Conservation (phyloP, 2,329 filamentous ascomycete genomes). For the Aureobasidium musti region DNA sequence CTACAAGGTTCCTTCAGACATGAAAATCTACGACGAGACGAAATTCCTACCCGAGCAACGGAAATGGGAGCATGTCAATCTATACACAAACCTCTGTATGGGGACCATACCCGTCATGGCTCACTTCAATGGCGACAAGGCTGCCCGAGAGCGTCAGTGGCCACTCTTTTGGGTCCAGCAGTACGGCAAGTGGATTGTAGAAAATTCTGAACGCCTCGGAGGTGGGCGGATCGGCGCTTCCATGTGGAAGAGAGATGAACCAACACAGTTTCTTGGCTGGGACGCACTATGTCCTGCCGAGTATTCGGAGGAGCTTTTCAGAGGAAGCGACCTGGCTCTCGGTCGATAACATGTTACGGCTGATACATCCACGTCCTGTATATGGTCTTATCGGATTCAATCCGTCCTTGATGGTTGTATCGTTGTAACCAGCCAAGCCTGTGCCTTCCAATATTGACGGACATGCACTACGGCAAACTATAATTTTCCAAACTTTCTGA, state of each 20-base stretch:
- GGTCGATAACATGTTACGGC: neutral
- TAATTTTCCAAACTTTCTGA: neutral
- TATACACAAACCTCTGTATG: constrained; percentile 36
- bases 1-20: constrained; percentile 29
- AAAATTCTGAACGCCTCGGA: constrained; percentile 14
- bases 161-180: constrained; percentile 32
- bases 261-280: constrained; percentile 19
- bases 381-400: neutral
- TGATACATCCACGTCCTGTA: neutral
- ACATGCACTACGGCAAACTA: neutral
- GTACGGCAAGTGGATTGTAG: constrained; percentile 31
- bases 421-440: neutral
- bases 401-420: neutral
- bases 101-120: constrained; percentile 37
- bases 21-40: constrained; percentile 14
- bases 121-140: constrained; percentile 36
- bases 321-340: neutral
- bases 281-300: constrained; percentile 27
- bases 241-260: constrained; percentile 15
- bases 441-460: neutral
- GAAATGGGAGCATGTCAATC: constrained; percentile 32
- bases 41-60: constrained; percentile 3
- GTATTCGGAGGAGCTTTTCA: constrained; percentile 30
- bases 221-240: neutral
- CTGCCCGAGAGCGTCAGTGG: constrained; percentile 31